Evolutionary conservation across 768 basidiomycete genomes (phyloP).

Genomic region (Leccinum ochraceum): DNA sequence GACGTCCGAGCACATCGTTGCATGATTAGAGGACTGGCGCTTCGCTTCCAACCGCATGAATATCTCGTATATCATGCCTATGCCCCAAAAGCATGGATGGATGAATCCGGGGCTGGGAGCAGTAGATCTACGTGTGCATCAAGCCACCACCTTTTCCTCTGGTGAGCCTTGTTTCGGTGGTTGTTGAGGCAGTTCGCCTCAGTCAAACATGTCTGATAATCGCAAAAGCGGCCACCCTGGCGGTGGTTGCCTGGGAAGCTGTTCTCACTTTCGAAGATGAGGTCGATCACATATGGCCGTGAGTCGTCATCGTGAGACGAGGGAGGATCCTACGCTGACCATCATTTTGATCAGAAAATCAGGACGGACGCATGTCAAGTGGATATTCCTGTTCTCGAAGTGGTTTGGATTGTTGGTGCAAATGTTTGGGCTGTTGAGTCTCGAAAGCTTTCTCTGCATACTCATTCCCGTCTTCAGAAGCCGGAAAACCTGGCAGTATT

Average conservation of each 20-base stretch:
- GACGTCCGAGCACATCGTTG: not conserved
- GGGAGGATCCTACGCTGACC: not conserved
- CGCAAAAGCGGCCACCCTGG: conserved; percentile 11
- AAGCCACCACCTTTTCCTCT: conserved; percentile 4
- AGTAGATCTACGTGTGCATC: conserved; percentile 4
- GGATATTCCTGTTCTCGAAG: conserved; percentile 23
- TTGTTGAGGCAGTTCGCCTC: not conserved
- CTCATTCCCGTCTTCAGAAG: conserved; percentile 10
- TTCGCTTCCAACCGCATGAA: not conserved
- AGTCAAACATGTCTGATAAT: not conserved
- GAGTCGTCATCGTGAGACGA: conserved; percentile 8
- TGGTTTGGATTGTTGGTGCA: conserved; percentile 25
- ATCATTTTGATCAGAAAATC: conserved; percentile 7
- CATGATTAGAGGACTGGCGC: not conserved
- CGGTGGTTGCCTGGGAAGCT: conserved; percentile 17
- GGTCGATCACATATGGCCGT: conserved; percentile 23
- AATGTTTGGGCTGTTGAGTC: conserved; percentile 6
- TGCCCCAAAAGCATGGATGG: not conserved
- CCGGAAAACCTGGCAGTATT: not conserved
- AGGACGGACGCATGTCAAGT: conserved; percentile 13
- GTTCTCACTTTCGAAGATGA: conserved; percentile 21
- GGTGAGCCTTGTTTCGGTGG: conserved; percentile 10
- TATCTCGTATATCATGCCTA: conserved; percentile 1
- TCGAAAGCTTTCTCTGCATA: not conserved
- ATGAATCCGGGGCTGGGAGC: conserved; percentile 2